Conservation (phyloP, 345 rosid genomes). For the Linum tenue region DNA sequence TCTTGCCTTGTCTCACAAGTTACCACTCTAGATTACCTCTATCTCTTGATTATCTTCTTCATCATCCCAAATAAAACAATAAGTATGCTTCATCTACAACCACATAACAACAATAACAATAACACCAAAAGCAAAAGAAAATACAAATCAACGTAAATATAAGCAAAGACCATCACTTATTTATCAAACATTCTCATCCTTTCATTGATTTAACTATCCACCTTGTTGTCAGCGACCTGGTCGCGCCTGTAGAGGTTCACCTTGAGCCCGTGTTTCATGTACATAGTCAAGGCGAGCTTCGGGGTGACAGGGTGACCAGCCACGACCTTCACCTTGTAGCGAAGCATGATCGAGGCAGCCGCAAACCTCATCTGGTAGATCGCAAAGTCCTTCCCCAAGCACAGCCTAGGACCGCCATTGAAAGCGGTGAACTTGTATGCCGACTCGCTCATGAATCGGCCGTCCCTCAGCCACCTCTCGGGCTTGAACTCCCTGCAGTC, state of each 20-base stretch:
- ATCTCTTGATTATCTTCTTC: background rate
- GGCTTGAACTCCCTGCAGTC: conserved; percentile 78
- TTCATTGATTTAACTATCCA: background rate
- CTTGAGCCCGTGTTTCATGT: conserved; percentile 75
- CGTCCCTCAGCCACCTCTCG: conserved; percentile 83
- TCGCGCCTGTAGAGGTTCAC: conserved; percentile 38
- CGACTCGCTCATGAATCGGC: conserved; percentile 70
- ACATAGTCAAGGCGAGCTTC: conserved; percentile 83
- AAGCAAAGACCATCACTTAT: background rate
- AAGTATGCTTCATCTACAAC: background rate
- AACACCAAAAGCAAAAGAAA: background rate
- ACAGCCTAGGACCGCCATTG: conserved; percentile 90
- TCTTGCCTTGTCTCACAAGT: background rate
- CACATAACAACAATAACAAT: background rate
- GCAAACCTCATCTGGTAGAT: conserved; percentile 81
- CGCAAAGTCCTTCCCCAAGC: conserved; percentile 89
- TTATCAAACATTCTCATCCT: background rate
- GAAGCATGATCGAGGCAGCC: conserved; percentile 64
- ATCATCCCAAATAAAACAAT: background rate
- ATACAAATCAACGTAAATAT: background rate
- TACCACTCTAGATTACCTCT: background rate
- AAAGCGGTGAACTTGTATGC: conserved; percentile 90
- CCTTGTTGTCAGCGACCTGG: background rate
- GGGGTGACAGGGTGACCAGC: conserved; percentile 49
- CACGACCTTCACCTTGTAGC: conserved; percentile 48